Conservation (phyloP, 768 basidiomycete genomes). For the Phanerochaete sordida region DNA sequence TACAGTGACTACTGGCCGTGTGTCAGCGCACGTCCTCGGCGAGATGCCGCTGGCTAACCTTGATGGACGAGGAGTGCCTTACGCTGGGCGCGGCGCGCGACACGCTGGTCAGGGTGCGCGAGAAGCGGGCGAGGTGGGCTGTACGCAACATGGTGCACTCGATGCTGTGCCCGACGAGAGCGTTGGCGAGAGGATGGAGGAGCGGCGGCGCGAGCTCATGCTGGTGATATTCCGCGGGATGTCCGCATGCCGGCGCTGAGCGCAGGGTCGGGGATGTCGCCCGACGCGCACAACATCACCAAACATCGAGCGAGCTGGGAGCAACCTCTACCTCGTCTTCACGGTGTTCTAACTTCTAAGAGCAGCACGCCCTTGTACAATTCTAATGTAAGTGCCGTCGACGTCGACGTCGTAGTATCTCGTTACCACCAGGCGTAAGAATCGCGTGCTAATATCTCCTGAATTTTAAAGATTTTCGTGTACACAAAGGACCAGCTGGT, state of each 20-base stretch:
- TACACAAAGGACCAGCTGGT: no score
- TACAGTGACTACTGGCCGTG: slow-evolving; percentile 9
- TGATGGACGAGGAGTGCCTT: neutral
- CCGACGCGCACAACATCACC: neutral
- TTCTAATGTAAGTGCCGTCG: no score
- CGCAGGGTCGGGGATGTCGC: neutral
- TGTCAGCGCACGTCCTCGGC: neutral
- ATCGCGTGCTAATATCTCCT: no score
- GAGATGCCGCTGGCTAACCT: neutral
- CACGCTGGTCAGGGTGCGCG: neutral
- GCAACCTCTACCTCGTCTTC: no score
- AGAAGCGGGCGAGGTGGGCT: neutral
- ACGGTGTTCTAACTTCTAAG: no score
- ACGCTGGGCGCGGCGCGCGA: neutral
- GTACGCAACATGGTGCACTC: neutral
- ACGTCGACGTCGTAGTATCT: no score
- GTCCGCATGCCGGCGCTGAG: neutral
- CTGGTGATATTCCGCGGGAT: neutral
- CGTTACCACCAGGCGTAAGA: no score
- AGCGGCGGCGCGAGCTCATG: neutral
- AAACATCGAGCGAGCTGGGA: no score
- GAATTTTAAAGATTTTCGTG: no score
- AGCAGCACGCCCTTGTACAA: no score
- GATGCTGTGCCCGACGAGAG: neutral
- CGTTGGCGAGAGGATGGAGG: neutral